Percentiles rank a stretch among this genome's conserved stretches.
Conservation (phyloP, 768 basidiomycete genomes). For the Pholiota molesta region DNA sequence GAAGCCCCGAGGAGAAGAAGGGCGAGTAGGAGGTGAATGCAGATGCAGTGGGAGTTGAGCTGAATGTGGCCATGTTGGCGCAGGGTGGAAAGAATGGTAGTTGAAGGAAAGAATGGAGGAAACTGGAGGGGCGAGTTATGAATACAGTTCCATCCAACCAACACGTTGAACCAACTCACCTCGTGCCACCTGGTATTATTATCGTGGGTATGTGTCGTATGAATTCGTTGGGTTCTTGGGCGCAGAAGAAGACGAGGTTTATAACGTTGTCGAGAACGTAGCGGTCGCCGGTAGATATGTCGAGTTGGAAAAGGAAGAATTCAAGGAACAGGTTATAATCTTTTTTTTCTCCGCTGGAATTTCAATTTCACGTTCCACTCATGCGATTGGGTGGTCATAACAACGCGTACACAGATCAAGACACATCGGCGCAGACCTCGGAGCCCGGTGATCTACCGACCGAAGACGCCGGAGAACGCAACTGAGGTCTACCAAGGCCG, state of each 20-base stretch:
- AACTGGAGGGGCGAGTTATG: neutral
- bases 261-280: neutral
- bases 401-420: conserved; percentile 21
- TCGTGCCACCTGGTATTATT: conserved; percentile 1
- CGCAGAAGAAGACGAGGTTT: neutral
- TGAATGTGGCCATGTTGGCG: conserved; percentile 11
- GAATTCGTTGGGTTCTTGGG: neutral
- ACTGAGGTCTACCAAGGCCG: no score
- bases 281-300: neutral
- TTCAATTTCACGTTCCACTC: conserved; percentile 3
- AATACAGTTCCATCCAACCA: neutral
- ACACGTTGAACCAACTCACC: conserved; percentile 6
- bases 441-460: no score
- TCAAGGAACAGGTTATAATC: neutral
- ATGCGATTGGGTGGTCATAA: conserved; percentile 21
- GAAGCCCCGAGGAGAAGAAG: conserved; percentile 73
- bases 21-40: conserved; percentile 53
- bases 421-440: no score
- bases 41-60: conserved; percentile 5
- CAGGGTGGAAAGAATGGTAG: conserved; percentile 4
- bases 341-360: conserved; percentile 2
- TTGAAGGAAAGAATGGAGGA: neutral
- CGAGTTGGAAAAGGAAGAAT: neutral
- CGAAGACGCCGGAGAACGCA: no score
- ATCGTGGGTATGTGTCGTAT: conserved; percentile 3